phyloP scores from a whole-genome alignment of 306 rosid species.

The Lathyrus oleraceus region DNA sequence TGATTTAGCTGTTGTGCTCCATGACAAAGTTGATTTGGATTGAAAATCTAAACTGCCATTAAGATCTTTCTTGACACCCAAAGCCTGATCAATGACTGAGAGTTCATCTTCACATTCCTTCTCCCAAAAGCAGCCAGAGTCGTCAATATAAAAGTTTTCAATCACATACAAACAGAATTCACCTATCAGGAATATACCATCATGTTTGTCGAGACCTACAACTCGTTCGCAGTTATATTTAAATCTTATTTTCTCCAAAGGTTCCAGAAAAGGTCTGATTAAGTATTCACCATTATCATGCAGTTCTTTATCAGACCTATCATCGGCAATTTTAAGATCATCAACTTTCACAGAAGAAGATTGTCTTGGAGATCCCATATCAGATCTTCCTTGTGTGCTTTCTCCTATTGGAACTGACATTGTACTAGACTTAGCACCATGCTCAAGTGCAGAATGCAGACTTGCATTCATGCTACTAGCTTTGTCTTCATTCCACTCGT shows the following conservation, averaged over 20 bases:
- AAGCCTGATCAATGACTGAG: slow-evolving; percentile 94
- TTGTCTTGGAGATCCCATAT: slow-evolving; percentile 76
- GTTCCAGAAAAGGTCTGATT: slow-evolving; percentile 94
- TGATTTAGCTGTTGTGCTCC: slow-evolving; percentile 61
- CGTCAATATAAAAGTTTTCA: slow-evolving; percentile 86
- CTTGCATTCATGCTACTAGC: slow-evolving; percentile 88
- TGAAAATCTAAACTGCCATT: slow-evolving; percentile 71
- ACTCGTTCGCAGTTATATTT: slow-evolving; percentile 97
- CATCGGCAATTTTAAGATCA: slow-evolving; percentile 63
- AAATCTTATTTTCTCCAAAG: slow-evolving; percentile 77
- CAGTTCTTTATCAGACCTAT: slow-evolving; percentile 76
- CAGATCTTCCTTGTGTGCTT: slow-evolving; percentile 78
- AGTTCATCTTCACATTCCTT: slow-evolving; percentile 88
- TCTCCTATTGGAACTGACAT: slow-evolving; percentile 72
- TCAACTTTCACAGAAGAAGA: slow-evolving; percentile 70
- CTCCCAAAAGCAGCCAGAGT: slow-evolving; percentile 86
- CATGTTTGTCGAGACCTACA: slow-evolving; percentile 96
- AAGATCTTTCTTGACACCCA: slow-evolving; percentile 91
- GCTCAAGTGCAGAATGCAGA: slow-evolving; percentile 94
- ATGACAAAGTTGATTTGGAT: slow-evolving; percentile 77
- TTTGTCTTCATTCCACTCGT: slow-evolving; percentile 90
- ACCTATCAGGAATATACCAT: slow-evolving; percentile 95
- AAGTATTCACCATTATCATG: slow-evolving; percentile 89
- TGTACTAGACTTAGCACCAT: slow-evolving; percentile 81
- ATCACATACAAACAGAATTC: slow-evolving; percentile 90